Base-by-base conservation (phyloP, 331 rosid species). In the Quercus phellos region DNA sequence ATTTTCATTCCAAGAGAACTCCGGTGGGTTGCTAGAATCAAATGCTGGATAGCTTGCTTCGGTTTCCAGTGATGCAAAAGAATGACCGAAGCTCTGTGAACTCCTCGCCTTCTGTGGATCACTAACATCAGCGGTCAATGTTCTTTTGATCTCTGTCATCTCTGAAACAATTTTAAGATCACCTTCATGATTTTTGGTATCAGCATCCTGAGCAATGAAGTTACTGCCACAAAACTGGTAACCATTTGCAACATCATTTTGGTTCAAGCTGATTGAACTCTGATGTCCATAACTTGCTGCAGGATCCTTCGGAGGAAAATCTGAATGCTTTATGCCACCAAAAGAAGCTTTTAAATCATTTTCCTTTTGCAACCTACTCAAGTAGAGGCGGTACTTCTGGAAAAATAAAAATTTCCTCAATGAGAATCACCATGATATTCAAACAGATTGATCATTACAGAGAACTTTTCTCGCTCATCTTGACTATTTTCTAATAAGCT, bases 301-400 rank as follows among this genome's bases (percentile, higher is more conserved):
- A 73, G 84, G 76, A 74, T 90, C 98, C 78, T 85, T 91, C n/a
- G 89, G 50, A 76, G 87, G 51, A 42, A 79, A 80, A 70, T 94
- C 98, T 0, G 89, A 68, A 79, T 56, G 94, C 84, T 91, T 94
- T 76, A 77, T 75, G 70, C 93, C 99, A 55, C 82, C 84, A 51
- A 88, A 85, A 76, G 89, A 74, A 83, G 92, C 77, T 83, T 86
- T 93, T 7, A 76, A 84, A 21, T 90, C 94, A 12, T 80, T 87
- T 38, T 91, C 96, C 74, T 91, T 95, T 76, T 89, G 98, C 77
- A 95, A 82, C 85, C 99, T 82, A 74, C 96, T 84, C 94, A 93
- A 79, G 86, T 95, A 95, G 76, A 95, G 98, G 82, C 98, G 92
- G 75, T 93, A 95, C 82, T 95, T 95, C 99, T 95, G 96, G 83